These are phyloP conservation scores for Crotalaria pallida DNA, from an alignment of 306 rosid genomes.

Conservation along the genomic window DNA sequence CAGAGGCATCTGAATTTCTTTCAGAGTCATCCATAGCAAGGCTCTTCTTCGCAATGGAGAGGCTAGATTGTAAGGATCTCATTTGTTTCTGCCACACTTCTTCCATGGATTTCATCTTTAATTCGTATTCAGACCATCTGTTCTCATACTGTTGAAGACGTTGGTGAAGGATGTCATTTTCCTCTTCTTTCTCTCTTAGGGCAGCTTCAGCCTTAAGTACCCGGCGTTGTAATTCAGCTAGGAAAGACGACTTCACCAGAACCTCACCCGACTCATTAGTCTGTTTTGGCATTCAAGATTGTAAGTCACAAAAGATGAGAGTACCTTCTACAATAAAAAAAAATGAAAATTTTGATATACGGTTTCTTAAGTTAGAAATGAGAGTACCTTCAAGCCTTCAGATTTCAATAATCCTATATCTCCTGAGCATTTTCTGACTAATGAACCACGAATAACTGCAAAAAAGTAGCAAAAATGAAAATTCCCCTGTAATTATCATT, in stretches of 20 bases:
- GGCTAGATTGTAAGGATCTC: slow-evolving; percentile 98
- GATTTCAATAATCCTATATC: slow-evolving; percentile 60
- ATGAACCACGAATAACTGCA: slow-evolving; percentile 90
- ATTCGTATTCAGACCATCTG: slow-evolving; percentile 97
- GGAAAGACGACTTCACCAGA: slow-evolving; percentile 88
- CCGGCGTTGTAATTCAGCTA: slow-evolving; percentile 87
- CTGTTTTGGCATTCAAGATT: slow-evolving; percentile 37
- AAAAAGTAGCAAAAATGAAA: slow-evolving; percentile 19
- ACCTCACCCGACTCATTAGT: slow-evolving; percentile 72
- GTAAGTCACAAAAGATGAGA: slow-evolving; percentile 12
- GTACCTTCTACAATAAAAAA: no score
- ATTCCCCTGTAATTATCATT: neutral
- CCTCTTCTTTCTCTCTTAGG: slow-evolving; percentile 93
- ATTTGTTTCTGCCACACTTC: slow-evolving; percentile 99
- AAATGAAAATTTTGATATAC: neutral
- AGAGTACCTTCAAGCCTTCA: slow-evolving; percentile 54
- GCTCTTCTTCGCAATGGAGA: slow-evolving; percentile 98
- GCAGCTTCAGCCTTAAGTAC: slow-evolving; percentile 94
- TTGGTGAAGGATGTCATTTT: slow-evolving; percentile 95
- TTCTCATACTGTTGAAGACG: slow-evolving; percentile 90
- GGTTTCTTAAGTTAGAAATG: slow-evolving; percentile 15
- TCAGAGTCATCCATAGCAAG: slow-evolving; percentile 84
- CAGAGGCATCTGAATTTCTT: slow-evolving; percentile 90
- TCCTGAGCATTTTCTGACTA: slow-evolving; percentile 86
- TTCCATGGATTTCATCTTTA: slow-evolving; percentile 98